Base-by-base conservation (phyloP, 495 filamentous ascomycete genomes). In the Penicillium manginii region DNA sequence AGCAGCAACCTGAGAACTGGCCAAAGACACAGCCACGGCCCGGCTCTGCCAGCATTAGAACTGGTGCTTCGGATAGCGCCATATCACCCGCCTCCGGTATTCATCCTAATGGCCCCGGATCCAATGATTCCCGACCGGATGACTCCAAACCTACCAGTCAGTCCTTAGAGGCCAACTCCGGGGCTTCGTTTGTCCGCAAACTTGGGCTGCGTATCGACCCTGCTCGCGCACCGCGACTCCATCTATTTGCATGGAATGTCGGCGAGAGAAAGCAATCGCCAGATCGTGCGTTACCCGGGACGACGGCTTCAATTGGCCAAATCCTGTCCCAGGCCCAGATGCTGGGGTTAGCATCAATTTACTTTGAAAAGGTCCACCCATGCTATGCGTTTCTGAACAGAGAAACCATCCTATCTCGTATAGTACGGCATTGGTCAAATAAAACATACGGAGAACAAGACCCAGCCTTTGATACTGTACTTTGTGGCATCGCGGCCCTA, bases 191-290 rank as follows among this genome's bases (percentile, higher is more conserved):
- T 62, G 81, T 82, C 10, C 69, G 79, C 52, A 78, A 73, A 43
- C 64, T 86, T n/a, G 82, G 78, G 10, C 71, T 82, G 35, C 75
- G 74, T 18, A 72, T 84, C 58, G 81, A 83, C 46, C 73, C 80
- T 5, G 67, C 76, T 3, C 75, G 74, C 55, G 79, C 81, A 5
- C 82, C 81, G 6, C 68, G 79, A 43, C 57, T 85, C 55, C 81
- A 84, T 57, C 72, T 83, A 17, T 85, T 84, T 63, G 83, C 74
- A 2, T 86, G 83, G 83, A 83, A 85, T 61, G 64, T 77, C 9
- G 81, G 82, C 1, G 73, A 71, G 6, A 72, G 83, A 22, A 59
- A 68, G 10, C 60, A 69, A 19, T 60, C 65, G 4, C 57, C 61
- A 31, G 32, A 43, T 43, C 40, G 3, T n/a, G 40, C 40, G 4